Conservation (phyloP, 2,329 filamentous ascomycete genomes). For the Aspergillus glaucus region DNA sequence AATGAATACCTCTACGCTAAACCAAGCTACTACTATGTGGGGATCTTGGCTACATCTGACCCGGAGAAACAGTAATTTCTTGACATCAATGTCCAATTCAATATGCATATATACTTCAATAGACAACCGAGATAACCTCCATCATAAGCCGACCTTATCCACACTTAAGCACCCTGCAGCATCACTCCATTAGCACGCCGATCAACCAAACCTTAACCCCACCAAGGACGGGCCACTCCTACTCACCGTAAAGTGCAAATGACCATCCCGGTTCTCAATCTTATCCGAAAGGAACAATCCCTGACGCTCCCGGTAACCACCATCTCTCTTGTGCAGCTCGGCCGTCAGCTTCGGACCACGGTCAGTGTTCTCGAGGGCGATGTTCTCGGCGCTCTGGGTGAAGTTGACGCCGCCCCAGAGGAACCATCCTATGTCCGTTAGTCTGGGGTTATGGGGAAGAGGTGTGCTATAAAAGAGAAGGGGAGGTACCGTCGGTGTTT, state of each 20-base stretch:
- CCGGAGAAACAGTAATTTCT: no score
- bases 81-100: no score
- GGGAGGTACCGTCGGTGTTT: constrained; percentile 9
- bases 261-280: constrained; percentile 12
- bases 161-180: no score
- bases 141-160: no score
- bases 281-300: constrained; percentile 13
- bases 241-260: constrained; percentile 11
- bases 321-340: constrained; percentile 7
- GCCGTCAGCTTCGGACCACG: constrained; percentile 13
- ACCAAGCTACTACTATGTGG: no score
- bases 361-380: constrained; percentile 8
- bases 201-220: not conserved
- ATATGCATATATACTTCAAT: no score
- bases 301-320: constrained; percentile 11
- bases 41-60: no score
- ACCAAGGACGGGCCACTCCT: not conserved
- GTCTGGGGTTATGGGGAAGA: not conserved
- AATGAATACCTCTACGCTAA: no score
- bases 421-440: constrained; percentile 12
- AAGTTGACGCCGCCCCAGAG: constrained; percentile 16
- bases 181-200: no score
- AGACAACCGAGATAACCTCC: no score
- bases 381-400: constrained; percentile 9
- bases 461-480: not conserved